phyloP scores from a whole-genome alignment of 768 basidiomycete species.

The Mycena metata region DNA sequence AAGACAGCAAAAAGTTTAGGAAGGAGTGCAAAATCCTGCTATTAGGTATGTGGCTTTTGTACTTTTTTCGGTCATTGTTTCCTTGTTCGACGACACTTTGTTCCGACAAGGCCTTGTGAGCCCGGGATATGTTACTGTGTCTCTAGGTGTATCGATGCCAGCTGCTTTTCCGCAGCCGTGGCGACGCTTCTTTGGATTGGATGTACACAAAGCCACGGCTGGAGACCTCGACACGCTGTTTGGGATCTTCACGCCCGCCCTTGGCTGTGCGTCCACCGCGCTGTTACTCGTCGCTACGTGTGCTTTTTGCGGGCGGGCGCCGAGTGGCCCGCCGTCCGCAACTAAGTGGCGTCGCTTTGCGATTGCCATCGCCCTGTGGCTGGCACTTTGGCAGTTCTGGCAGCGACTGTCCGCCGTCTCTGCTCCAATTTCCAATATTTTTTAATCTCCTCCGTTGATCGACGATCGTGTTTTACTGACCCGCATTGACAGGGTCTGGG shows the following conservation, averaged over 20 bases:
- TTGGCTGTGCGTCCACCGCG: too few relatives aligned
- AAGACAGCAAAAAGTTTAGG: constrained; percentile 65
- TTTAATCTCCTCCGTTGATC: constrained; percentile 26
- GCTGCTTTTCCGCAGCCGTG: background rate
- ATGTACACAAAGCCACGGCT: constrained; percentile 3
- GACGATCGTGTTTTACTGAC: constrained; percentile 24
- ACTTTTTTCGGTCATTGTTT: constrained; percentile 17
- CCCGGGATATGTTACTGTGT: background rate
- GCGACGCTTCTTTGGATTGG: background rate
- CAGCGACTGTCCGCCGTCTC: background rate
- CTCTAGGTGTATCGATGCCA: background rate
- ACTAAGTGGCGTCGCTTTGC: background rate
- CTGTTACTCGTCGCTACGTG: too few relatives aligned
- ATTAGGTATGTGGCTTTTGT: constrained; percentile 50
- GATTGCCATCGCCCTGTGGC: background rate
- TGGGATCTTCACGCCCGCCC: too few relatives aligned
- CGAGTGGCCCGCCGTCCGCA: background rate
- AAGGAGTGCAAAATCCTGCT: constrained; percentile 76
- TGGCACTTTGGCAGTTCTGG: background rate
- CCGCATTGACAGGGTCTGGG: constrained; percentile 77
- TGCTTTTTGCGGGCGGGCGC: background rate
- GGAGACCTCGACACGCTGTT: too few relatives aligned
- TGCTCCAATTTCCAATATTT: constrained; percentile 1
- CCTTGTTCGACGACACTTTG: constrained; percentile 24
- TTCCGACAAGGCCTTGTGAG: constrained; percentile 2